Evolutionary conservation across 345 rosid species (phyloP), one percentile per base, ranked within the genome.

Genomic region (Punica granatum): DNA sequence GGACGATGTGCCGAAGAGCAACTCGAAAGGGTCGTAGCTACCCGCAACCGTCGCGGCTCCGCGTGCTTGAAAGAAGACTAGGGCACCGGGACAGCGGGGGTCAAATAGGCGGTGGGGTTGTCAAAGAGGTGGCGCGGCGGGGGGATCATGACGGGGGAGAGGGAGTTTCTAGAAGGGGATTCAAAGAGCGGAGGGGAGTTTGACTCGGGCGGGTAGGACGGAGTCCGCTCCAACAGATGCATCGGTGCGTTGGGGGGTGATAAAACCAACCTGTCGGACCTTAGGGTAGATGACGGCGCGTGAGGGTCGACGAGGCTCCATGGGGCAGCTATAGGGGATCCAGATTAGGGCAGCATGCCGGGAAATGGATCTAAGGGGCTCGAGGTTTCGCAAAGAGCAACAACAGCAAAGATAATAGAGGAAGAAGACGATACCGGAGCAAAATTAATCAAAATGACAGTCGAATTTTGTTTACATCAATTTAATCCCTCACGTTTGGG

Each of bases 251-350:
- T 81, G n/a, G 23, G 67, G 82, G 49, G 98, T 76, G 80, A 92
- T 86, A 81, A 92, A 92, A 1, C 98, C 98, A 18, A 92, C 96
- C 39, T 82, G 94, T 7, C 96, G 90, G 76, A 89, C 85, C 78
- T 89, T 89, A 1, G 98, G 98, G 66, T 88, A 90, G 70, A 78
- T 80, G 44, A 86, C 84, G 42, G 88, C 79, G 76, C 94, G 89
- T 43, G 92, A 69, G 61, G 77, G 58, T 32, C 95, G 90, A 66
- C 95, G 88, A 67, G 87, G 67, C 49, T 90, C 95, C 98, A 92
- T 92, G 32, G 80, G 7, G 28, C 58, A 23, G 58, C 58, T 19
- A 68, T 62, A 34, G 65, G 43, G 19, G 18, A n/a, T 43, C 26
- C n/a, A 62, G 35, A 34, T 35, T 10, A 19, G 64, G 23, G 37